These are phyloP conservation scores for Rugonectria rugulosa DNA, from an alignment of 2,329 filamentous ascomycete species.

Conservation along the genomic window DNA sequence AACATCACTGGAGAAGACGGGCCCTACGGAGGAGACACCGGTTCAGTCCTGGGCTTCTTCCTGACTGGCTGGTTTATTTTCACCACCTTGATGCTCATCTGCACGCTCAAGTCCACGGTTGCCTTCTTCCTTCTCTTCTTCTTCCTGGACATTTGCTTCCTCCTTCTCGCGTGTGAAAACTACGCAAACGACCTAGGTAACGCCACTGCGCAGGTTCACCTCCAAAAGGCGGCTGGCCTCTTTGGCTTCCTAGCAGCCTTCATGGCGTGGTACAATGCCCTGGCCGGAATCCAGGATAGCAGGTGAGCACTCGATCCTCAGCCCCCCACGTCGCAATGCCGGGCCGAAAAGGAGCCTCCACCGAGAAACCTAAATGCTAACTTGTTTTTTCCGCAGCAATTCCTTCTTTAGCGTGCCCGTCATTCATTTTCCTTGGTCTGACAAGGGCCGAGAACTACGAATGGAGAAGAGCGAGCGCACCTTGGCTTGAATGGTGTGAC, in stretches of 20 bases:
- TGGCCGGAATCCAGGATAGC: constrained; percentile 80
- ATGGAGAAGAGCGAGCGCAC: constrained; percentile 49
- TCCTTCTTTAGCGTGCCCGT: constrained; percentile 93
- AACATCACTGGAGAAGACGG: constrained; percentile 57
- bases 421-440: constrained; percentile 94
- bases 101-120: constrained; percentile 78
- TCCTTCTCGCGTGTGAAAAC: constrained; percentile 73
- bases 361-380: constrained; percentile 42
- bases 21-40: constrained; percentile 55
- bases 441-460: constrained; percentile 71
- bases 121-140: constrained; percentile 83
- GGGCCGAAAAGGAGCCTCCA: neutral
- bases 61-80: constrained; percentile 86
- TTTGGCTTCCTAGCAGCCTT: constrained; percentile 86
- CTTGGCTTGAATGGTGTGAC: constrained; percentile 29
- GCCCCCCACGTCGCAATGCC: constrained; percentile 10
- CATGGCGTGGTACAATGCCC: constrained; percentile 85
- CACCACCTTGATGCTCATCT: constrained; percentile 75
- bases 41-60: constrained; percentile 75
- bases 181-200: constrained; percentile 62
- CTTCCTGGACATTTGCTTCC: constrained; percentile 77
- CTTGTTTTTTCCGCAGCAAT: constrained; percentile 61
- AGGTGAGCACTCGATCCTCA: constrained; percentile 63
- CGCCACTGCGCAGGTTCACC: constrained; percentile 49
- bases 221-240: constrained; percentile 76